Conservation (phyloP, 768 basidiomycete species). For the Trametes punicea region DNA sequence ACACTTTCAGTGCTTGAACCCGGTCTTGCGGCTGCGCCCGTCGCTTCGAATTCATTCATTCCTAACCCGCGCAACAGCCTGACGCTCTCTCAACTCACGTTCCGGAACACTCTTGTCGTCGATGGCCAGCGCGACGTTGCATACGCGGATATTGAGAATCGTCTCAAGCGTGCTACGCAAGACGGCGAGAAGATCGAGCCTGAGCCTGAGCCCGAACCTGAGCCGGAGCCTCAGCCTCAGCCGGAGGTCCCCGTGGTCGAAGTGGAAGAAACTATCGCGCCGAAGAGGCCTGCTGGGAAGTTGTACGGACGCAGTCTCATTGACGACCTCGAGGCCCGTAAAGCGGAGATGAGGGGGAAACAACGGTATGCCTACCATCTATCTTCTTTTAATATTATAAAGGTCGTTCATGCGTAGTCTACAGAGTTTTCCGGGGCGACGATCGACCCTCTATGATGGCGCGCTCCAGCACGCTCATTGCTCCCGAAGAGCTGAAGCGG, state of each 20-base stretch:
- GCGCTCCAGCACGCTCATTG: conserved; percentile 71
- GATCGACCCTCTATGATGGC: conserved; percentile 93
- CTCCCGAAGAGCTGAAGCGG: conserved; percentile 59
- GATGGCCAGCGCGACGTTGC: conserved; percentile 64
- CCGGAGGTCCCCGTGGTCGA: conserved; percentile 31
- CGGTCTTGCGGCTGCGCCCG: conserved; percentile 16
- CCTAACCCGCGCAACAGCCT: conserved; percentile 75
- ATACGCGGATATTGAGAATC: conserved; percentile 55
- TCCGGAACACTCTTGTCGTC: conserved; percentile 74
- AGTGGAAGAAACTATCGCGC: conserved; percentile 19
- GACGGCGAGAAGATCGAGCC: conserved; percentile 78
- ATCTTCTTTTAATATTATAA: background rate
- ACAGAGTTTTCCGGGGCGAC: conserved; percentile 85
- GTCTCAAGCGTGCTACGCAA: conserved; percentile 65
- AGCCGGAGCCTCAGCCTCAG: conserved; percentile 24
- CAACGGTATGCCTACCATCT: conserved; percentile 56
- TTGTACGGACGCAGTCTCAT: conserved; percentile 87
- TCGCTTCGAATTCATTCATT: conserved; percentile 62
- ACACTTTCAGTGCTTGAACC: conserved; percentile 34
- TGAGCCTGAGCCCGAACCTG: conserved; percentile 31
- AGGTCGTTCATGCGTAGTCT: conserved; percentile 4
- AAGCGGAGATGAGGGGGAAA: conserved; percentile 77
- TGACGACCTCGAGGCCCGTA: conserved; percentile 82
- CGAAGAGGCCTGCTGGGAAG: conserved; percentile 67
- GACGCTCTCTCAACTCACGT: conserved; percentile 78